Percentiles rank a stretch among this genome's conserved stretches.
Conservation (phyloP, 345 rosid species). For the Clausena lansium region DNA sequence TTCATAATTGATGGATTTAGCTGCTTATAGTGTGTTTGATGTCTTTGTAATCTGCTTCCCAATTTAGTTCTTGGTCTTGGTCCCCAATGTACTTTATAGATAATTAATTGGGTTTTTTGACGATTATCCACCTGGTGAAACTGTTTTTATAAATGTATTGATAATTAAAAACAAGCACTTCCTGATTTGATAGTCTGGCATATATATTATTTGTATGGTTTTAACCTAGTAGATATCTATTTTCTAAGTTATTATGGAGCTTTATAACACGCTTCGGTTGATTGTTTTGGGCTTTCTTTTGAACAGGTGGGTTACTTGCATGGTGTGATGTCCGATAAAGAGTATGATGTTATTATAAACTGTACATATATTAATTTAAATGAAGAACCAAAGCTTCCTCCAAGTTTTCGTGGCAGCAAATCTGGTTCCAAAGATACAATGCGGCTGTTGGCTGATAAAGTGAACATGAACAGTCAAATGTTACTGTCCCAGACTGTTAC, state of each 20-base stretch:
- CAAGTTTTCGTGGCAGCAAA: conserved; percentile 80
- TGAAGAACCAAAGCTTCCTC: conserved; percentile 90
- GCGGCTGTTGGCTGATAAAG: conserved; percentile 85
- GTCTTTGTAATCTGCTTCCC: not conserved
- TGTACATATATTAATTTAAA: conserved; percentile 61
- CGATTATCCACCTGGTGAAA: not conserved
- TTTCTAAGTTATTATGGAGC: too few relatives aligned
- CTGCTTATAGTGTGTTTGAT: not conserved
- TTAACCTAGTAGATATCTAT: not conserved
- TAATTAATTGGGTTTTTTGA: not conserved
- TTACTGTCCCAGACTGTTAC: conserved; percentile 82
- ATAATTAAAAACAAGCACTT: not conserved
- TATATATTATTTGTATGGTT: not conserved
- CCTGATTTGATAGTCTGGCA: not conserved
- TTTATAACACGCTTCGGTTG: not conserved
- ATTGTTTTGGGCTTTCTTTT: conserved; percentile 21
- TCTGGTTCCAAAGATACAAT: conserved; percentile 74
- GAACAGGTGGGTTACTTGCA: conserved; percentile 86
- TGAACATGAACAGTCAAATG: conserved; percentile 83
- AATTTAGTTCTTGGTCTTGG: not conserved
- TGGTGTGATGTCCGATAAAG: conserved; percentile 86
- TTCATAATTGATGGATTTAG: too few relatives aligned
- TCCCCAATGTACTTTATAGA: not conserved
- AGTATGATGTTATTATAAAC: conserved; percentile 76
- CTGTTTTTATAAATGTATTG: not conserved